A percentile compares a stretch with the other conserved stretches of the same genome.
These are phyloP conservation scores for Avicennia marina DNA, from an alignment of 257 asterid genomes.

Conservation along the genomic window DNA sequence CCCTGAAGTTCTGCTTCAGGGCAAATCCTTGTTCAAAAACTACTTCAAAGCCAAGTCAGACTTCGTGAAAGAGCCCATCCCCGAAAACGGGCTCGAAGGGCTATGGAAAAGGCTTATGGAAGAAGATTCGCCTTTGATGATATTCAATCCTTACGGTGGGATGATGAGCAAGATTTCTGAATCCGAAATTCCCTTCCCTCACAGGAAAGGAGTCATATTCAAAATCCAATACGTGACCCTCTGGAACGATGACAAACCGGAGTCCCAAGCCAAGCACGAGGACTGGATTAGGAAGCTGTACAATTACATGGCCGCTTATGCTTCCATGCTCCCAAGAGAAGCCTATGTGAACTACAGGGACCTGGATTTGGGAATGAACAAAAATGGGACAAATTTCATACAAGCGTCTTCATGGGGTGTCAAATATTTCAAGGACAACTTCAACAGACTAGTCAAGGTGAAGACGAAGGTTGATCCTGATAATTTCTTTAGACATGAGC, in stretches of 20 bases:
- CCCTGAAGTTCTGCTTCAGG: too few species aligned
- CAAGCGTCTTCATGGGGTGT: not conserved
- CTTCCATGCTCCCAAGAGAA: not conserved
- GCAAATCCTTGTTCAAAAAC: too few species aligned
- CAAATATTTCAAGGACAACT: conserved; percentile 39
- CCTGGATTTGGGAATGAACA: not conserved
- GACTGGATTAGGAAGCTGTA: not conserved
- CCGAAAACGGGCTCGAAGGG: not conserved
- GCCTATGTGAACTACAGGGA: conserved; percentile 11
- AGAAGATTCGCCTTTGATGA: not conserved
- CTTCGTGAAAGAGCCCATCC: not conserved
- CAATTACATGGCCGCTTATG: not conserved
- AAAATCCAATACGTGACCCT: not conserved
- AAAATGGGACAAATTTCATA: not conserved
- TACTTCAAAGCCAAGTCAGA: too few species aligned
- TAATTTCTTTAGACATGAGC: conserved; percentile 56
- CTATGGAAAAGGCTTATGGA: not conserved
- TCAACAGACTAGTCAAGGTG: conserved; percentile 38
- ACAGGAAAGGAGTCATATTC: not conserved
- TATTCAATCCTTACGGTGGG: not conserved
- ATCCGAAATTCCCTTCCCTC: conserved; percentile 7
- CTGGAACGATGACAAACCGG: not conserved
- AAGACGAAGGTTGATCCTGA: conserved; percentile 58
- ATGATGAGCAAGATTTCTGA: not conserved
- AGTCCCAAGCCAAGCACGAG: not conserved